Conservation (phyloP, 441 rosid species). For the Populus hybrid region DNA sequence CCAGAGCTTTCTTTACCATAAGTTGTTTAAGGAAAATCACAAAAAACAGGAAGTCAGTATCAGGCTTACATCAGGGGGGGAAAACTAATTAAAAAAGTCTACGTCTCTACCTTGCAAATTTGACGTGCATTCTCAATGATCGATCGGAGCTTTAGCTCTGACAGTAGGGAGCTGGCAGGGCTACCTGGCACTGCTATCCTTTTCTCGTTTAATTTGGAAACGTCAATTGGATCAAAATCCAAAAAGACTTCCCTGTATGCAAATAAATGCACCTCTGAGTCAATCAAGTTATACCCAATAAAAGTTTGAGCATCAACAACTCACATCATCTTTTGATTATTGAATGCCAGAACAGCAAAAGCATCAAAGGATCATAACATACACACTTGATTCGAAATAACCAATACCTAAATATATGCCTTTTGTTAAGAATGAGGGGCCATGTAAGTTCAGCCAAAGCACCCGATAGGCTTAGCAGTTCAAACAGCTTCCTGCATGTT, state of each 20-base stretch:
- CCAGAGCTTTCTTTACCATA: background rate
- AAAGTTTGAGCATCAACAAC: conserved; percentile 9
- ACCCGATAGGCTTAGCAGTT: conserved; percentile 51
- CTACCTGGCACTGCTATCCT: conserved; percentile 48
- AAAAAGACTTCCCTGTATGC: conserved; percentile 59
- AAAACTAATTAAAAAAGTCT: background rate
- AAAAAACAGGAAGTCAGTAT: background rate
- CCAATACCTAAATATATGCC: conserved; percentile 53
- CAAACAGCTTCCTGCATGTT: conserved; percentile 55
- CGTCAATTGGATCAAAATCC: conserved; percentile 51
- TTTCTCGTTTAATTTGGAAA: conserved; percentile 41
- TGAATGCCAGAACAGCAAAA: conserved; percentile 14
- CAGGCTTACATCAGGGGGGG: background rate
- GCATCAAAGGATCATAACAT: background rate
- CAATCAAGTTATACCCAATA: background rate
- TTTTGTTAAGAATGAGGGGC: conserved; percentile 53
- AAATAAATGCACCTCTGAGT: background rate
- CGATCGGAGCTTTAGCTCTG: conserved; percentile 56
- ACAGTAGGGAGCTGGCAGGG: conserved; percentile 49
- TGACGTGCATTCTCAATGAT: conserved; percentile 64
- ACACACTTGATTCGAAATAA: background rate
- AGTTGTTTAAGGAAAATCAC: background rate
- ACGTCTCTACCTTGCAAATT: conserved; percentile 48
- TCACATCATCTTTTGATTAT: conserved; percentile 11
- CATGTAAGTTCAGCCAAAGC: conserved; percentile 51